Base-by-base conservation (phyloP, 495 filamentous ascomycete genomes). In the Aspergillus haitiensis region DNA sequence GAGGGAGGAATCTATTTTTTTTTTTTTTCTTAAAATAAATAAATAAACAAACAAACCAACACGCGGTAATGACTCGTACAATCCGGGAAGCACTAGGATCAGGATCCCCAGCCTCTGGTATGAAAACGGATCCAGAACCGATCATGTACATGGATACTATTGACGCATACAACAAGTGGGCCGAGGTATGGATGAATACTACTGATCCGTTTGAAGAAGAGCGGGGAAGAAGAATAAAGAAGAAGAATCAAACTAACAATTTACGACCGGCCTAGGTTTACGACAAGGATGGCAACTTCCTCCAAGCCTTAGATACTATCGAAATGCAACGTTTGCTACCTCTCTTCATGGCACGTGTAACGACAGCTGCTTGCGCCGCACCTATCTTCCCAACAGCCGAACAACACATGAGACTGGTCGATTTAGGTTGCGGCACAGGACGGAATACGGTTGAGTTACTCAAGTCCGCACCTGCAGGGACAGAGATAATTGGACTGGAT, bases 241-340 rank as follows among this genome's bases (percentile, higher is more conserved):
- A 16, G 55, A 34, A 16, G 15, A n/a, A 21, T n/a, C 15, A 46
- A 59, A 57, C 18, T 18, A 44, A 44, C 5, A 47, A 35, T 15
- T 49, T 40, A n/a, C 21, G 21, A 27, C 15, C 37, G 5, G 37
- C 7, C 21, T 8, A 27, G 68, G 75, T 85, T 59, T 91, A 92
- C 71, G 88, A 92, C 66, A 84, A 78, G 42, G 87, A 91, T 59
- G 83, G 83, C 31, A 92, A 91, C 68, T 87, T 90, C 68, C 77
- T 92, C 2, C 88, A 91, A 73, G 80, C 81, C 6, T 75, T 89
- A 35, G 88, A 92, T 65, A 83, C 82, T 35, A 66, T 82, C 39
- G 80, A 87, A 66, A 78, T 89, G 66, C 64, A 61, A 10, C 58
- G 66, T 1, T 64, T 88, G 1, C 75, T 91, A 27, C 86, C 87